Percentiles rank a stretch among this genome's conserved stretches.
Conservation (phyloP, 805 yeast genomes). For the Pichia californica region DNA sequence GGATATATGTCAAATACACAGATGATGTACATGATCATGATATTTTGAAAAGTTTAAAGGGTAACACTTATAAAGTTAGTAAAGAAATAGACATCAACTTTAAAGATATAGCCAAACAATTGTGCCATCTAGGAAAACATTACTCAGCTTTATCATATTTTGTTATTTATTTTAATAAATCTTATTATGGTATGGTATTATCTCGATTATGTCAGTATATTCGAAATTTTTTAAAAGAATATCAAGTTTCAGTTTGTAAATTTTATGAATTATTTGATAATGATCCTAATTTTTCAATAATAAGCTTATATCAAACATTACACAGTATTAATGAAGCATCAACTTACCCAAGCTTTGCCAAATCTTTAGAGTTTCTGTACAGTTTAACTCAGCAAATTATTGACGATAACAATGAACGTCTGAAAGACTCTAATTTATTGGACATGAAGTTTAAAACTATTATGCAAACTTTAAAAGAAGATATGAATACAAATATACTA, state of each 20-base stretch:
- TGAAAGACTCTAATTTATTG: constrained; percentile 25
- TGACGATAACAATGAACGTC: constrained; percentile 37
- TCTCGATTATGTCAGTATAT: constrained; percentile 68
- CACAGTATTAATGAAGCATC: constrained; percentile 13
- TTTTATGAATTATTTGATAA: constrained; percentile 49
- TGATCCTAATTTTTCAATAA: constrained; percentile 50
- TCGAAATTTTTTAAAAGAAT: constrained; percentile 35
- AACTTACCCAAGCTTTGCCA: constrained; percentile 21
- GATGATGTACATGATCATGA: constrained; percentile 48
- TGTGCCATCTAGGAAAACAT: constrained; percentile 57
- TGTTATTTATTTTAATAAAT: constrained; percentile 49
- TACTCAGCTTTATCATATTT: constrained; percentile 55
- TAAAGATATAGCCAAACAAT: constrained; percentile 57
- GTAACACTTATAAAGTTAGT: constrained; percentile 73
- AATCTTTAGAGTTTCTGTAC: constrained; percentile 47
- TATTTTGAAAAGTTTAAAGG: constrained; percentile 39
- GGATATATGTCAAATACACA: constrained; percentile 64
- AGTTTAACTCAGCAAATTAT: constrained; percentile 46
- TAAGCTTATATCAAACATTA: constrained; percentile 49
- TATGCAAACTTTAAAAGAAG: constrained; percentile 33
- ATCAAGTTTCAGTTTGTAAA: constrained; percentile 28
- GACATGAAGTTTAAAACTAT: constrained; percentile 27
- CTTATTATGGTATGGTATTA: constrained; percentile 59
- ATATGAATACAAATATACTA: constrained; percentile 26
- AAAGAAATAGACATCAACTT: constrained; percentile 68